Evolutionary conservation across 169 alveolate species (phyloP).

Genomic region (Neospora caninum): DNA sequence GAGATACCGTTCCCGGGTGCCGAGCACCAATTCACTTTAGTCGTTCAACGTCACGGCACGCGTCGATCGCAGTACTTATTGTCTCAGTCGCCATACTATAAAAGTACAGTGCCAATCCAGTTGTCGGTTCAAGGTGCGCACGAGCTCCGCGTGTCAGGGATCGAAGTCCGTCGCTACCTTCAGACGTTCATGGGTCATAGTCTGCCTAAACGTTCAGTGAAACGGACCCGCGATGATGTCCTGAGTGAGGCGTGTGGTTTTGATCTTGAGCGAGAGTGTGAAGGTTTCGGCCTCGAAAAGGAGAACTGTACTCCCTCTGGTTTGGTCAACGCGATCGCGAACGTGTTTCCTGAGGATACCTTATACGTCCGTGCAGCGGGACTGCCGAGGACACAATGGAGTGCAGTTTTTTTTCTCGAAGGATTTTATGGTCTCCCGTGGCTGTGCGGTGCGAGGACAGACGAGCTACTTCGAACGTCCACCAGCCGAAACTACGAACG

Average conservation of each 20-base stretch:
- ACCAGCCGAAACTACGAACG: not conserved
- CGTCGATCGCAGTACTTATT: not conserved
- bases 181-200: not conserved
- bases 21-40: not conserved
- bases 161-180: not conserved
- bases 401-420: slow-evolving; percentile 6
- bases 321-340: not conserved
- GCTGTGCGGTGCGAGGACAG: not conserved
- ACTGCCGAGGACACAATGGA: not conserved
- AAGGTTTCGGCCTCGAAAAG: not conserved
- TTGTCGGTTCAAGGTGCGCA: slow-evolving; percentile 20
- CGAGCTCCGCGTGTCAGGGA: slow-evolving; percentile 13
- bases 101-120: not conserved
- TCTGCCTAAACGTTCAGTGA: not conserved
- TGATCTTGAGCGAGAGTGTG: not conserved
- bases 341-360: not conserved
- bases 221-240: not conserved
- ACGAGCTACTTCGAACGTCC: not conserved
- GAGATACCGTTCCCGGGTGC: not conserved
- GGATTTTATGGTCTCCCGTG: slow-evolving; percentile 1
- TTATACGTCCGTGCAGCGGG: not conserved
- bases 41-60: slow-evolving; percentile 15
- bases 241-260: not conserved
- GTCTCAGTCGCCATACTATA: not conserved
- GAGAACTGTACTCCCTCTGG: not conserved